Conservation (phyloP, 331 rosid genomes). For the Pyrus hybrid region DNA sequence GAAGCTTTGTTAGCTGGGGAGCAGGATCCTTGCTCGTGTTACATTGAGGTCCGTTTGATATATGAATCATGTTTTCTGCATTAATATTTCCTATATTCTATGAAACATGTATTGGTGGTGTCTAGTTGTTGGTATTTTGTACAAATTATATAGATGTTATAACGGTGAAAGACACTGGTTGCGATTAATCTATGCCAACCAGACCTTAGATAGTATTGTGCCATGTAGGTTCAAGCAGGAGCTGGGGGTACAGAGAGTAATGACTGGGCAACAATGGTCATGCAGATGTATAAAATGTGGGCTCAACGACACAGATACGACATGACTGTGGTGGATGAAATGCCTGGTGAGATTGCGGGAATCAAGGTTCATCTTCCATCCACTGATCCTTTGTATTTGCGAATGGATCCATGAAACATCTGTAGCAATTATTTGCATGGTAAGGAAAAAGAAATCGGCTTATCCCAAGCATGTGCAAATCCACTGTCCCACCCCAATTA, state of each 20-base stretch:
- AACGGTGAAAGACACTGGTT: neutral
- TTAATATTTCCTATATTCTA: neutral
- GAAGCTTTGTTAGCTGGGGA: slow-evolving; percentile 90
- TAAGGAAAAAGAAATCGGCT: neutral
- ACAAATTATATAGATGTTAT: neutral
- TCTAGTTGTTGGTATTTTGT: neutral
- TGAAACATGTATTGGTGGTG: neutral
- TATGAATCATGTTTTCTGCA: neutral
- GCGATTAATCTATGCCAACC: neutral
- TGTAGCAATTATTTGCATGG: neutral
- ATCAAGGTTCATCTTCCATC: slow-evolving; percentile 82
- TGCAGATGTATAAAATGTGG: slow-evolving; percentile 94
- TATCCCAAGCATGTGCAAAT: neutral
- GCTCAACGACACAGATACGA: slow-evolving; percentile 61
- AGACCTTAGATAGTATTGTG: neutral
- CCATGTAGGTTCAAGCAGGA: slow-evolving; percentile 81
- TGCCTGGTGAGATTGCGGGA: slow-evolving; percentile 96
- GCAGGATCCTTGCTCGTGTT: slow-evolving; percentile 79
- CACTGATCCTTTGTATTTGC: neutral
- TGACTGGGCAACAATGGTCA: slow-evolving; percentile 97
- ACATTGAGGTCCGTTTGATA: slow-evolving; percentile 61
- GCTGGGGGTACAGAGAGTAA: slow-evolving; percentile 98
- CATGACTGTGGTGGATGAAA: slow-evolving; percentile 73
- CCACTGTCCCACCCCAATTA: neutral
- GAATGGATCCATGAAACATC: neutral